Evolutionary conservation across 192 early-diverging fungal species (phyloP).

Genomic region (Thamnidium elegans): DNA sequence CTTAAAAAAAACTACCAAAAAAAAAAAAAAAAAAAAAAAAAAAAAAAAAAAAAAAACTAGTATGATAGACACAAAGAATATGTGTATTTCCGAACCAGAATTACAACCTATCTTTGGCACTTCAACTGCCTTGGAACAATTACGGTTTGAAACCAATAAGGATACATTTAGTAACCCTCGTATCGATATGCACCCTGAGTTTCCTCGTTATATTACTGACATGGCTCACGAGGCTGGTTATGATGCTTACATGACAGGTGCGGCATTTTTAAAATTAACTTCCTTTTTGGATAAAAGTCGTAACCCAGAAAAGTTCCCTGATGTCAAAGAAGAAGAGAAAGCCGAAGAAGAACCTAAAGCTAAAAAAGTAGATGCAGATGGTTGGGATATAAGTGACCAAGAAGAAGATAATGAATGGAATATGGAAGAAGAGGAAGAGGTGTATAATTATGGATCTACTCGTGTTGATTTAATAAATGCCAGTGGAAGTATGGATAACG

Average conservation of each 20-base stretch:
- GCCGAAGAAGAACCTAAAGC: neutral
- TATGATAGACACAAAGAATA: conserved; percentile 76
- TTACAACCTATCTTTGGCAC: conserved; percentile 6
- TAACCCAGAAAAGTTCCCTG: conserved; percentile 4
- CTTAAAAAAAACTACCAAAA: too few relatives aligned
- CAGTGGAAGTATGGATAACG: neutral
- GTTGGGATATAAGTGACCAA: conserved; percentile 22
- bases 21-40: too few relatives aligned
- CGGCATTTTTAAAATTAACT: conserved; percentile 66
- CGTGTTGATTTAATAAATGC: conserved; percentile 1
- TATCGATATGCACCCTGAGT: conserved; percentile 35
- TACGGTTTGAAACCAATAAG: conserved; percentile 30
- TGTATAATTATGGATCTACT: conserved; percentile 24
- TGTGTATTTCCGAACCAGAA: conserved; percentile 42
- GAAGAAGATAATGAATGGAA: conserved; percentile 12
- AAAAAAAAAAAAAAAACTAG: conserved; percentile 38
- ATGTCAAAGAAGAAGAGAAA: conserved; percentile 10
- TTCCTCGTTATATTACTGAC: conserved; percentile 32
- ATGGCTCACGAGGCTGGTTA: conserved; percentile 90
- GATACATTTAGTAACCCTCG: conserved; percentile 32
- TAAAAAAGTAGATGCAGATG: conserved; percentile 6
- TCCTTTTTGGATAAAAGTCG: conserved; percentile 30
- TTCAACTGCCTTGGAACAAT: conserved; percentile 19
- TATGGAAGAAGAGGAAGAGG: conserved; percentile 9
- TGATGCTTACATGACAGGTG: conserved; percentile 89